A percentile compares a stretch with the other conserved stretches of the same genome.
Evolutionary conservation across 2,329 filamentous ascomycete genomes (phyloP).

Genomic region (Fusarium sp.): DNA sequence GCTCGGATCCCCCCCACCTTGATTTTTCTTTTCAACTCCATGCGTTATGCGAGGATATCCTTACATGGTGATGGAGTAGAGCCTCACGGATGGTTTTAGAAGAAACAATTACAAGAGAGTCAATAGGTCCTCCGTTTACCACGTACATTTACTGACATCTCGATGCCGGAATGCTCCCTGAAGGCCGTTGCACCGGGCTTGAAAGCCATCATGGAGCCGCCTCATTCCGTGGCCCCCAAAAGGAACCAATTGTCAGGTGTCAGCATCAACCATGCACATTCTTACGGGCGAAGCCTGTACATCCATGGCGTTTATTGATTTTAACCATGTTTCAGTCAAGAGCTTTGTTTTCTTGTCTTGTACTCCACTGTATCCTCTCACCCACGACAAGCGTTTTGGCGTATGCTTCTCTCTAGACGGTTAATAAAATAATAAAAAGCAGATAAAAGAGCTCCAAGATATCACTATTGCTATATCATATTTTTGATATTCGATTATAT

Average conservation of each 20-base stretch:
- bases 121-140: not conserved
- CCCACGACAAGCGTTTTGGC: too few relatives aligned
- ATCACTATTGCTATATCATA: too few relatives aligned
- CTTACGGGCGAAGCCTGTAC: not conserved
- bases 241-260: conserved; percentile 20
- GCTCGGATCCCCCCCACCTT: conserved; percentile 11
- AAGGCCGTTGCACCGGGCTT: conserved; percentile 4
- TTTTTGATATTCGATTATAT: too few relatives aligned
- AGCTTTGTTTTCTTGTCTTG: conserved; percentile 16
- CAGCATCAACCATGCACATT: not conserved
- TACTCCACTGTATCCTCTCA: not conserved
- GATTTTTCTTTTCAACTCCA: not conserved
- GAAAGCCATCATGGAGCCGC: not conserved
- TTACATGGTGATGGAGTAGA: not conserved
- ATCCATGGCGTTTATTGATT: conserved; percentile 6
- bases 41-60: not conserved
- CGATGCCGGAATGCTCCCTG: conserved; percentile 12
- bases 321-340: conserved; percentile 5
- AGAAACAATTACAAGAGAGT: not conserved
- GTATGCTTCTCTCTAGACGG: too few relatives aligned
- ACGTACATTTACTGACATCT: not conserved
- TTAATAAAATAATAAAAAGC: too few relatives aligned
- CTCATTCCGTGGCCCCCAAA: conserved; percentile 22
- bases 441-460: too few relatives aligned
- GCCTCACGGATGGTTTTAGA: not conserved